Conservation (phyloP, 768 basidiomycete species). For the Trametes villosa region DNA sequence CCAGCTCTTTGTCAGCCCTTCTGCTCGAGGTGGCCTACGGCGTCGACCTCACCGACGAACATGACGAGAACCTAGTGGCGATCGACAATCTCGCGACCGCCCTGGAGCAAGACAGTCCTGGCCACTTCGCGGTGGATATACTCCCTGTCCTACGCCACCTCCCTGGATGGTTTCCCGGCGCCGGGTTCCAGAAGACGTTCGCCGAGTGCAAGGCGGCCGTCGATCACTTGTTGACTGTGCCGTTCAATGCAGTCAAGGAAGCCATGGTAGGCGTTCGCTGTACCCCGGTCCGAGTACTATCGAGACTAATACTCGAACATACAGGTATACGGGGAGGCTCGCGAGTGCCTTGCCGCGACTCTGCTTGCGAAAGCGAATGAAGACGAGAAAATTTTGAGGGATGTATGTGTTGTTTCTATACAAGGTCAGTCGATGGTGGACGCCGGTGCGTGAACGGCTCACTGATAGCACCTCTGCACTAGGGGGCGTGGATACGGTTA, state of each 20-base stretch:
- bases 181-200: constrained; percentile 11
- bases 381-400: constrained; percentile 10
- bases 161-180: constrained; percentile 26
- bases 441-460: neutral
- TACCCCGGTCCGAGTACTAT: too few species aligned
- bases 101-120: constrained; percentile 32
- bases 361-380: neutral
- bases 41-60: too few species aligned
- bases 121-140: constrained; percentile 37
- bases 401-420: constrained; percentile 1
- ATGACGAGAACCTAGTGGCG: constrained; percentile 32
- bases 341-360: neutral
- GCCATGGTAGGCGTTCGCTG: constrained; percentile 4
- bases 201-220: neutral
- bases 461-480: neutral
- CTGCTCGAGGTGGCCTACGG: too few species aligned
- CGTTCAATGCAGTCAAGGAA: constrained; percentile 1
- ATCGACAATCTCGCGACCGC: constrained; percentile 28
- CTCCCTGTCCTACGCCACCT: constrained; percentile 32
- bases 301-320: too few species aligned
- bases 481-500: constrained; percentile 15
- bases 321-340: neutral
- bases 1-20: too few species aligned
- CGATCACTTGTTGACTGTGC: neutral
- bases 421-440: constrained; percentile 9